A percentile compares a stretch with the other conserved stretches of the same genome.
Evolutionary conservation across 768 basidiomycete genomes (phyloP).

Genomic region (Panaeolus papilionaceus): DNA sequence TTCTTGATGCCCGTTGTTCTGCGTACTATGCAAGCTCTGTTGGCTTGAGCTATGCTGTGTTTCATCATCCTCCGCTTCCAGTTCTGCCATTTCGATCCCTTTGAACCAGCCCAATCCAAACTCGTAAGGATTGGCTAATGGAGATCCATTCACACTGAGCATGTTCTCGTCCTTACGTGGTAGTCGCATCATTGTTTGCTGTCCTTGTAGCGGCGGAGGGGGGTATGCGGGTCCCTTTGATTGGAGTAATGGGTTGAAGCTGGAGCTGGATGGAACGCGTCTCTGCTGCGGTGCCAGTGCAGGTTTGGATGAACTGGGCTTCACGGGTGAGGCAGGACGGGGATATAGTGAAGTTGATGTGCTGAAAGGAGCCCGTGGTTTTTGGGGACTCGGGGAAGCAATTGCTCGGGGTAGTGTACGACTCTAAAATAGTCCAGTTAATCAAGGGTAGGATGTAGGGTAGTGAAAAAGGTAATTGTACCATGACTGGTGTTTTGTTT

Average conservation of each 20-base stretch:
- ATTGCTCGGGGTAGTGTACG: conserved; percentile 41
- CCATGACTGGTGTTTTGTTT: conserved; percentile 50
- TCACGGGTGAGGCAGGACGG: conserved; percentile 58
- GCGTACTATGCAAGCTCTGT: conserved; percentile 28
- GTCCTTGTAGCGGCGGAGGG: conserved; percentile 30
- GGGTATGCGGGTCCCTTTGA: conserved; percentile 63
- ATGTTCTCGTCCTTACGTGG: conserved; percentile 79
- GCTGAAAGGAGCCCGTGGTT: conserved; percentile 52
- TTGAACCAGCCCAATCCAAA: conserved; percentile 68
- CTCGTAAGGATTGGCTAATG: conserved; percentile 78
- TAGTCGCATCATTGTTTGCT: conserved; percentile 57
- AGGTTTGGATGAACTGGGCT: conserved; percentile 43
- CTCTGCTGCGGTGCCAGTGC: conserved; percentile 28
- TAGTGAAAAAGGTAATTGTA: conserved; percentile 29
- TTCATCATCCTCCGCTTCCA: conserved; percentile 40
- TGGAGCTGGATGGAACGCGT: conserved; percentile 64
- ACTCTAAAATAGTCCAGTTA: conserved; percentile 28
- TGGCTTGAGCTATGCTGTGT: conserved; percentile 31
- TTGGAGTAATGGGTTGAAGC: conserved; percentile 75
- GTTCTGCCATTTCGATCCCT: conserved; percentile 43
- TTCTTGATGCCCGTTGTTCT: conserved; percentile 33
- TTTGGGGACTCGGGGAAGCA: conserved; percentile 53
- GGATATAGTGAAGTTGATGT: conserved; percentile 38
- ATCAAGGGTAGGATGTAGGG: not conserved
- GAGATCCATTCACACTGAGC: conserved; percentile 84